These are phyloP conservation scores for Fusarium graminum DNA, from an alignment of 2,329 filamentous ascomycete species.

Conservation along the genomic window DNA sequence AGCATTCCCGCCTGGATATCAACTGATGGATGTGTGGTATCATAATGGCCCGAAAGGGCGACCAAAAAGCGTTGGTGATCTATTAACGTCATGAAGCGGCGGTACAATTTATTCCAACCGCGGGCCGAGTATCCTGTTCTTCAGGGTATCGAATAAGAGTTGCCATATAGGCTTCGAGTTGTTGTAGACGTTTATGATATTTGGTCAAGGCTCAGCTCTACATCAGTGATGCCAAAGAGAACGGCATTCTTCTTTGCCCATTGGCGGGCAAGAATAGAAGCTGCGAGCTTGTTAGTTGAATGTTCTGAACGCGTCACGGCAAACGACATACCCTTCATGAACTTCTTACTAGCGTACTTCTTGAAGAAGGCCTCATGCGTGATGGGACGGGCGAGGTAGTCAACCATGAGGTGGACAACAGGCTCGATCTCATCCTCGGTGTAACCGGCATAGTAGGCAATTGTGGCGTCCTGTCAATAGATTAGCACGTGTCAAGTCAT, in stretches of 20 bases:
- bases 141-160: slow-evolving; percentile 36
- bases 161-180: slow-evolving; percentile 25
- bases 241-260: slow-evolving; percentile 89
- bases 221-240: slow-evolving; percentile 67
- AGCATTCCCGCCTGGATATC: slow-evolving; percentile 31
- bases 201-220: slow-evolving; percentile 65
- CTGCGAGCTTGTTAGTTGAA: slow-evolving; percentile 60
- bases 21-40: slow-evolving; percentile 42
- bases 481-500: slow-evolving; percentile 49
- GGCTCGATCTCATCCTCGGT: slow-evolving; percentile 92
- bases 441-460: slow-evolving; percentile 93
- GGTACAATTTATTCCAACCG: slow-evolving; percentile 51
- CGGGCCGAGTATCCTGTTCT: slow-evolving; percentile 49
- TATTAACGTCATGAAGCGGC: slow-evolving; percentile 54
- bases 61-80: slow-evolving; percentile 47
- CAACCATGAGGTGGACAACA: slow-evolving; percentile 93
- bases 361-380: slow-evolving; percentile 98
- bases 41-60: slow-evolving; percentile 43
- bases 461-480: slow-evolving; percentile 76
- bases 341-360: slow-evolving; percentile 99
- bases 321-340: slow-evolving; percentile 86
- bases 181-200: slow-evolving; percentile 50
- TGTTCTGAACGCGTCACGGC: not conserved
- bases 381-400: slow-evolving; percentile 92
- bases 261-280: slow-evolving; percentile 88